A percentile compares a stretch with the other conserved stretches of the same genome.
These are phyloP conservation scores for Neurospora sp. DNA, from an alignment of 2,329 filamentous ascomycete genomes.

Conservation along the genomic window DNA sequence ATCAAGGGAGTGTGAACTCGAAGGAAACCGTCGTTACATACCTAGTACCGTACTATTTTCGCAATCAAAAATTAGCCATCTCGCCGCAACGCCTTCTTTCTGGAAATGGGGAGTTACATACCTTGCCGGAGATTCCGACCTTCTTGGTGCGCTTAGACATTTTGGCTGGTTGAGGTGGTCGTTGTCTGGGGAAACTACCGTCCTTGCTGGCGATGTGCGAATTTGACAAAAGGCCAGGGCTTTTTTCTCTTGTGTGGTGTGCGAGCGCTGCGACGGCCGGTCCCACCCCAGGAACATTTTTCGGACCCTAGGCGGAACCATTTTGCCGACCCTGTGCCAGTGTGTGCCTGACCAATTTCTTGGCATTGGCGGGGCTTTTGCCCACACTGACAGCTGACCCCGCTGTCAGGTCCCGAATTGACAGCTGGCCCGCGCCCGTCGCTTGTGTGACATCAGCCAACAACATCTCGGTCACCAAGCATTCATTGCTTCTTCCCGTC, in stretches of 20 bases:
- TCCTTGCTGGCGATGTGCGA: slow-evolving; percentile 14
- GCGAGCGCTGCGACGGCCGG: slow-evolving; percentile 8
- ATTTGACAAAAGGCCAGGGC: slow-evolving; percentile 19
- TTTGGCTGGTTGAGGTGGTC: slow-evolving; percentile 42
- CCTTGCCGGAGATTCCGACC: slow-evolving; percentile 90
- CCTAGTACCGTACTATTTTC: slow-evolving; percentile 77
- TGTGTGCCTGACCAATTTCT: slow-evolving; percentile 1
- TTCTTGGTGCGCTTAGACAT: slow-evolving; percentile 97
- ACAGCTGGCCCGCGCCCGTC: background rate
- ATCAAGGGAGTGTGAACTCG: slow-evolving; percentile 18
- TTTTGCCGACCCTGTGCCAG: slow-evolving; percentile 14
- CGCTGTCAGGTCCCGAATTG: background rate
- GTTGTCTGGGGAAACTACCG: slow-evolving; percentile 17
- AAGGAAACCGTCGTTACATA: slow-evolving; percentile 37
- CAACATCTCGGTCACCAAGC: background rate
- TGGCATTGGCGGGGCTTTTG: background rate
- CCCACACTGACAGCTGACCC: background rate
- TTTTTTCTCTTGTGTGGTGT: slow-evolving; percentile 18
- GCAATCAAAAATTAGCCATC: slow-evolving; percentile 6
- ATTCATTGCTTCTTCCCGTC: no score
- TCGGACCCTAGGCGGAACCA: slow-evolving; percentile 16
- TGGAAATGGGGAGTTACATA: slow-evolving; percentile 13
- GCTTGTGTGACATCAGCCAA: background rate
- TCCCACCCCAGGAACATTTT: slow-evolving; percentile 1
- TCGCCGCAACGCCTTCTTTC: slow-evolving; percentile 1